A percentile compares a stretch with the other conserved stretches of the same genome.
phyloP scores from a whole-genome alignment of 2,329 filamentous ascomycete genomes.

The Ascochyta viciae-villosae region DNA sequence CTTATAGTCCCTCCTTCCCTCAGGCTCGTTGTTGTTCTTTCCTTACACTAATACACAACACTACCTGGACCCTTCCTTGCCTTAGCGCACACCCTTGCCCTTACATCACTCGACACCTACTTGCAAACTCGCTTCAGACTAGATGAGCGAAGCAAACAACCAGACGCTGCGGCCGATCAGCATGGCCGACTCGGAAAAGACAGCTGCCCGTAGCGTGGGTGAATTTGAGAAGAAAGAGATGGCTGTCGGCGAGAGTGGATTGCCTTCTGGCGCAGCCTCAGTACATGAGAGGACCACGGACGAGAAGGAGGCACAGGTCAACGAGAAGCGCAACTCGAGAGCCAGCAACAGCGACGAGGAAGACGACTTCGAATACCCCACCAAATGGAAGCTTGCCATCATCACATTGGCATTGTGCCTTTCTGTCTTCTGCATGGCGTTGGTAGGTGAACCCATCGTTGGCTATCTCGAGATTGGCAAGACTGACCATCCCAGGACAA shows the following conservation, averaged over 20 bases:
- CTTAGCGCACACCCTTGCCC: slow-evolving; percentile 5
- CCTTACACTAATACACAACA: slow-evolving; percentile 1
- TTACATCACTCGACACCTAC: background rate
- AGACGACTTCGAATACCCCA: slow-evolving; percentile 46
- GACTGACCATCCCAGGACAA: slow-evolving; percentile 14
- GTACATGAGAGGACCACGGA: slow-evolving; percentile 23
- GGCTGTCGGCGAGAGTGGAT: slow-evolving; percentile 26
- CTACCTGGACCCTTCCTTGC: slow-evolving; percentile 1
- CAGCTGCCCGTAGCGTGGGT: slow-evolving; percentile 36
- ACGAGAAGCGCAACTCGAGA: slow-evolving; percentile 27
- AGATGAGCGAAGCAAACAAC: slow-evolving; percentile 36
- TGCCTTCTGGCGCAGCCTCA: slow-evolving; percentile 33
- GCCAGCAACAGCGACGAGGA: slow-evolving; percentile 32
- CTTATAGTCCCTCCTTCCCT: slow-evolving; percentile 25
- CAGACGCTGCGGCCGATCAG: slow-evolving; percentile 34
- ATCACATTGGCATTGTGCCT: slow-evolving; percentile 46
- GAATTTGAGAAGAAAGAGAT: slow-evolving; percentile 38
- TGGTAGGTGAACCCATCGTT: slow-evolving; percentile 30
- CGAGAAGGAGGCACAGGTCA: slow-evolving; percentile 14
- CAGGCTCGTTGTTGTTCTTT: slow-evolving; percentile 4
- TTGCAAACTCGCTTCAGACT: background rate
- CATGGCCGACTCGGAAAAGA: slow-evolving; percentile 45
- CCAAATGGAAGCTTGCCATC: slow-evolving; percentile 40
- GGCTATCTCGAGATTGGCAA: background rate
- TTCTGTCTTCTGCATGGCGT: slow-evolving; percentile 49